Conservation (phyloP, 345 rosid genomes). For the Lenwebbia sp. region DNA sequence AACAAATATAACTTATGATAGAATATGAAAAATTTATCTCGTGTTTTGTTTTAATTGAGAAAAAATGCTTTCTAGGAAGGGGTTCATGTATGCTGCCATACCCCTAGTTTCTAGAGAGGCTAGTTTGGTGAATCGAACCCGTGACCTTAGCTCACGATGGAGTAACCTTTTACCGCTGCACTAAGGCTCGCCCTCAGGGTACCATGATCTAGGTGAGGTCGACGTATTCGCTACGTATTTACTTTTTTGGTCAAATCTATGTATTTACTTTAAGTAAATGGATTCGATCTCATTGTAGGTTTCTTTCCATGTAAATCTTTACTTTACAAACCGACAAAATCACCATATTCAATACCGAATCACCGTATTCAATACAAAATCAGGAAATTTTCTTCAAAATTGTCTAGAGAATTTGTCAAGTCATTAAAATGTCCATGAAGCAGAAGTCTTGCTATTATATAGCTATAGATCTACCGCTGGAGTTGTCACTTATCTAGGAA, state of each 20-base stretch:
- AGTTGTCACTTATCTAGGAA: too few species aligned
- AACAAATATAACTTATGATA: too few species aligned
- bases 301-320: too few species aligned
- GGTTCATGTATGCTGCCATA: not conserved
- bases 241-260: too few species aligned
- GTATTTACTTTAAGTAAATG: too few species aligned
- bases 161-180: not conserved
- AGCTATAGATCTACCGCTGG: too few species aligned
- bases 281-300: too few species aligned
- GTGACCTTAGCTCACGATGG: not conserved
- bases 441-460: not conserved
- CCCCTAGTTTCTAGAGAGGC: not conserved
- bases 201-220: not conserved
- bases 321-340: too few species aligned
- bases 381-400: not conserved
- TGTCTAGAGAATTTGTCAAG: not conserved
- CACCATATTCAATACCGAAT: too few species aligned
- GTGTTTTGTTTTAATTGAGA: too few species aligned
- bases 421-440: not conserved
- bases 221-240: too few species aligned
- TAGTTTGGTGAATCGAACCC: not conserved
- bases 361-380: not conserved
- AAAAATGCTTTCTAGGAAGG: not conserved
- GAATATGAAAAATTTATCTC: too few species aligned
- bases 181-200: not conserved